Evolutionary conservation across 2,329 filamentous ascomycete species (phyloP), one percentile per base, ranked within the genome.

Genomic region (Chrysoporthe puriensis): DNA sequence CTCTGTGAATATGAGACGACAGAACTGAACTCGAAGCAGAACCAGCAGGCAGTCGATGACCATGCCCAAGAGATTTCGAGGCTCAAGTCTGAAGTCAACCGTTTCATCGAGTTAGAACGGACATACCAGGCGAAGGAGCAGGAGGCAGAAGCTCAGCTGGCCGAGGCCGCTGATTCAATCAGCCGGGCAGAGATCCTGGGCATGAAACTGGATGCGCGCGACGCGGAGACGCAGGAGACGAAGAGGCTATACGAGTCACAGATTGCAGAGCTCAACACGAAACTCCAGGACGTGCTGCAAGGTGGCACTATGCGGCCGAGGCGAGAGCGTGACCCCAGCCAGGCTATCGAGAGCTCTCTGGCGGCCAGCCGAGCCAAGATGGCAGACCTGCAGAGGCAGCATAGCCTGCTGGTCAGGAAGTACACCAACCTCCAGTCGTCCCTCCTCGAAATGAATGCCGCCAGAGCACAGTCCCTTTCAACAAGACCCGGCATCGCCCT

Each of bases 1-100:
- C 83, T 95, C 0, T 88, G 90, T 48, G 86, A 88, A 43, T 87
- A 86, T 0, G 92, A 96, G 77, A 87, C 89, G 6, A 87, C 88
- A 68, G 90, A 92, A 73, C 77, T 91, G 43, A 84, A 84, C 64
- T 84, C 86, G 66, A 84, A 87, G 69, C 90, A 93, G 73, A 86
- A 88, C 66, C 81, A 90, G 71, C 85, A 89, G 72, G 85, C 87
- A 13, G 83, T 90, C 44, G 86, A 91, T 73, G 83, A 86, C 18
- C 86, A 87, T 63, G 80, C 86, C 2, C 83, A 85, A 61, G 88
- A 92, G 72, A 79, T 91, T 59, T 85, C 88, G 68, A 80, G 82
- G 44, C 79, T 93, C 18, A 85, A 85, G 67, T 79, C 79, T 0
- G 86, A 91, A 71, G 84, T 91, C 2, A 81, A 84, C 32, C 83